phyloP scores from a whole-genome alignment of 1,284 basidiomycete genomes.

The Leccinum angustisporum region DNA sequence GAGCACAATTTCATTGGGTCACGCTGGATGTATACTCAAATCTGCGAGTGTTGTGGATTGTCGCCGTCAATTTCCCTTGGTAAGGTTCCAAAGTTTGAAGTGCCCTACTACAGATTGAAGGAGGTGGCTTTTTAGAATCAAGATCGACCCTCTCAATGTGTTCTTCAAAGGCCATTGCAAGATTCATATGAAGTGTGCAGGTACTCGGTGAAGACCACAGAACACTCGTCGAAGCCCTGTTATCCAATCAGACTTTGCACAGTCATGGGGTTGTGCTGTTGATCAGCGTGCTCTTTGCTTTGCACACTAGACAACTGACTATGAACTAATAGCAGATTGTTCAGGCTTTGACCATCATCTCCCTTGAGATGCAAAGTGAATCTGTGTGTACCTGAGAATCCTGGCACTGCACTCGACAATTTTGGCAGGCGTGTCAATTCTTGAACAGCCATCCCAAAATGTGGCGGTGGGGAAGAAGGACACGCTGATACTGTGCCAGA shows the following conservation, averaged over 20 bases:
- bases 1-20: neutral
- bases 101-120: neutral
- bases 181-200: neutral
- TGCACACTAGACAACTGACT: neutral
- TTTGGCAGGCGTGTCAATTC: neutral
- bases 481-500: neutral
- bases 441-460: neutral
- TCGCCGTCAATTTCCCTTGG: neutral
- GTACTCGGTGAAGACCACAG: neutral
- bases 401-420: neutral
- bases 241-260: no score
- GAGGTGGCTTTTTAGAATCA: neutral
- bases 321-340: neutral
- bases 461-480: neutral
- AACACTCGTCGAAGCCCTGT: no score
- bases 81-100: neutral
- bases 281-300: neutral
- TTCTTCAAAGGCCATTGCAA: neutral
- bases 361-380: neutral
- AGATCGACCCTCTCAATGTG: neutral
- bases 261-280: neutral
- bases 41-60: neutral
- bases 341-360: neutral
- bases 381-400: neutral
- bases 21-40: neutral